A percentile compares a stretch with the other conserved stretches of the same genome.
Evolutionary conservation across 2,329 filamentous ascomycete species (phyloP).

Genomic region (Fusarium ramigenum): DNA sequence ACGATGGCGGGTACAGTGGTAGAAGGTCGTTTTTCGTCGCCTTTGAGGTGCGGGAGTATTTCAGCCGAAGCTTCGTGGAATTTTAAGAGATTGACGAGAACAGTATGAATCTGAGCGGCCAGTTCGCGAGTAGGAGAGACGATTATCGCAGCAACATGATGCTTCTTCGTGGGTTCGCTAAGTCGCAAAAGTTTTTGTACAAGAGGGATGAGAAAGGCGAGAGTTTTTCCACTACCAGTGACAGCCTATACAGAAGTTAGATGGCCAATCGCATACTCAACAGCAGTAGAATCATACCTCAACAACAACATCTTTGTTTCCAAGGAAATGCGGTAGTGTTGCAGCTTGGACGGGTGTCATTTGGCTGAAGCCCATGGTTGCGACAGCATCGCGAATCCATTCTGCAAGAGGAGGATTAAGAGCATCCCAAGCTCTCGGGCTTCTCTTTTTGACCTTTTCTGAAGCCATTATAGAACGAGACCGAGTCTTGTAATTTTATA

Average conservation of each 20-base stretch:
- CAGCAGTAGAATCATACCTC: slow-evolving; percentile 60
- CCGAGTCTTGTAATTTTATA: background rate
- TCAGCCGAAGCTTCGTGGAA: slow-evolving; percentile 86
- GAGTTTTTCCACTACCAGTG: slow-evolving; percentile 89
- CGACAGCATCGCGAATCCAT: slow-evolving; percentile 88
- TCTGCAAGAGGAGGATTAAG: slow-evolving; percentile 52
- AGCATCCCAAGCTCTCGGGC: slow-evolving; percentile 57
- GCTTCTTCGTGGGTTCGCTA: slow-evolving; percentile 84
- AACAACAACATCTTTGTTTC: slow-evolving; percentile 91
- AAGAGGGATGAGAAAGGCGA: slow-evolving; percentile 85
- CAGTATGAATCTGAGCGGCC: slow-evolving; percentile 87
- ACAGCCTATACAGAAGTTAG: slow-evolving; percentile 67
- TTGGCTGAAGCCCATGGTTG: slow-evolving; percentile 83
- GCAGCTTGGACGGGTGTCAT: slow-evolving; percentile 97
- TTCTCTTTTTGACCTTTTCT: slow-evolving; percentile 53
- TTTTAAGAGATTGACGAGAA: slow-evolving; percentile 77
- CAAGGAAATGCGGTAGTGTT: slow-evolving; percentile 86
- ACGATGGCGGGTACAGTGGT: slow-evolving; percentile 67
- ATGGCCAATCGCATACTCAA: background rate
- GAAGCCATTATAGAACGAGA: slow-evolving; percentile 43
- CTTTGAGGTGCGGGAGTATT: slow-evolving; percentile 62
- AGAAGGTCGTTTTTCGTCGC: slow-evolving; percentile 64
- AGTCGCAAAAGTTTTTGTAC: slow-evolving; percentile 83
- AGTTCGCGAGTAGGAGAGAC: slow-evolving; percentile 92
- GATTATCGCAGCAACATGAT: slow-evolving; percentile 90